These are phyloP conservation scores for Striga hermonthica DNA, from an alignment of 305 asterid genomes.

Conservation along the genomic window DNA sequence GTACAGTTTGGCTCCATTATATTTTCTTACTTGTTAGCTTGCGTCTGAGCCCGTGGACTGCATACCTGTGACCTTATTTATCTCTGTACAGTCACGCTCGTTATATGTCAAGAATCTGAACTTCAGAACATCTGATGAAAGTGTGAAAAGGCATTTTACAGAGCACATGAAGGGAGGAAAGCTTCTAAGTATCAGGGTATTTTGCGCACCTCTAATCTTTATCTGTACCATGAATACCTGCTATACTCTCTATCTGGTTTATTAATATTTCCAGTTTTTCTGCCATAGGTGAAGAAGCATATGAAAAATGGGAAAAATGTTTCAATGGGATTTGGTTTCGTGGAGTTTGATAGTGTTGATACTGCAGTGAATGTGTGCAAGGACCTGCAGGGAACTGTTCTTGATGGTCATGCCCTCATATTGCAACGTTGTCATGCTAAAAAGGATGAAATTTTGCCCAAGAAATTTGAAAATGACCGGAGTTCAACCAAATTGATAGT, in stretches of 20 bases:
- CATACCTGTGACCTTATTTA: conserved; percentile 13
- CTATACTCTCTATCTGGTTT: conserved; percentile 19
- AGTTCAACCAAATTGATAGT: conserved; percentile 89
- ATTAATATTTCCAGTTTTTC: conserved; percentile 22
- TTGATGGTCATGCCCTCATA: conserved; percentile 92
- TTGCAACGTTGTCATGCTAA: conserved; percentile 79
- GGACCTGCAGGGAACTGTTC: conserved; percentile 81
- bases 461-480: conserved; percentile 47
- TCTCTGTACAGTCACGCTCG: conserved; percentile 72
- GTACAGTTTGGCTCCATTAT: conserved; percentile 35
- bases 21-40: background rate
- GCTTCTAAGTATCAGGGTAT: conserved; percentile 82
- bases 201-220: conserved; percentile 25
- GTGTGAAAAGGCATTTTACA: conserved; percentile 62
- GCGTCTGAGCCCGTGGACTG: conserved; percentile 12
- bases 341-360: conserved; percentile 81
- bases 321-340: conserved; percentile 92
- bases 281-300: conserved; percentile 79
- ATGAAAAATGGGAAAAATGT: conserved; percentile 78
- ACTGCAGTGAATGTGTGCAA: conserved; percentile 71
- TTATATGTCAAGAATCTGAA: conserved; percentile 85
- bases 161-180: conserved; percentile 70
- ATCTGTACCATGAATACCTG: conserved; percentile 21
- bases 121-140: conserved; percentile 79
- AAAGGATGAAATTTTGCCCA: conserved; percentile 46